Evolutionary conservation across 2,329 filamentous ascomycete genomes (phyloP).

Genomic region (Didymella pinodella): DNA sequence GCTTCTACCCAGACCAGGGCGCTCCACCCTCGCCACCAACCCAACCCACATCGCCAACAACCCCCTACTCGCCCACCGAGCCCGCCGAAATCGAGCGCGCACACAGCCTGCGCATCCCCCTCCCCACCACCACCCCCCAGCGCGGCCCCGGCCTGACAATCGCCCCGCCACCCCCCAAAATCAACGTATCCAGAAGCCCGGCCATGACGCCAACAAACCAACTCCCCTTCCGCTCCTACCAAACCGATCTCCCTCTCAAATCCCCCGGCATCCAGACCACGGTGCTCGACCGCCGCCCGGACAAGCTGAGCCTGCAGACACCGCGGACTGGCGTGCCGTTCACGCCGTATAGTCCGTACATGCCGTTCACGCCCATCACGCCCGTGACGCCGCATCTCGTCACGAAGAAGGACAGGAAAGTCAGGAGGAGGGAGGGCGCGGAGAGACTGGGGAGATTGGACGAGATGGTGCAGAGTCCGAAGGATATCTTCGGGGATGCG

Average conservation of each 20-base stretch:
- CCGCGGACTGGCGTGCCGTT: conserved; percentile 66
- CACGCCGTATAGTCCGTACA: conserved; percentile 80
- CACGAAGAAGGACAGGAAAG: conserved; percentile 74
- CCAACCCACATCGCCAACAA: conserved; percentile 45
- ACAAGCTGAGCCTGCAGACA: conserved; percentile 50
- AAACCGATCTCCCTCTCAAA: conserved; percentile 28
- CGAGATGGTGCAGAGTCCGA: conserved; percentile 48
- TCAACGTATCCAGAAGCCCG: conserved; percentile 3
- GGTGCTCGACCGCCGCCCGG: conserved; percentile 50
- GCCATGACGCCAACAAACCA: conserved; percentile 15
- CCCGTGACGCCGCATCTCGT: conserved; percentile 80
- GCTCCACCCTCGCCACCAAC: conserved; percentile 63
- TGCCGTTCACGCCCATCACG: conserved; percentile 77
- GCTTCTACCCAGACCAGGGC: conserved; percentile 61
- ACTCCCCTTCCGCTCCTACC: conserved; percentile 50
- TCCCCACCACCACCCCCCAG: conserved; percentile 30
- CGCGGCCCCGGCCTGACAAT: conserved; percentile 12
- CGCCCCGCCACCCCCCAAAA: conserved; percentile 20
- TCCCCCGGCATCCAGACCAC: conserved; percentile 54
- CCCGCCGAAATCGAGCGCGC: conserved; percentile 48
- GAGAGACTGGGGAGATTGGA: conserved; percentile 61
- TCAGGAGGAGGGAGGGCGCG: conserved; percentile 69
- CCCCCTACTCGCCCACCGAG: conserved; percentile 46
- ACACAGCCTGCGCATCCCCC: conserved; percentile 47
- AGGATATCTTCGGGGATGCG: conserved; percentile 51